Base-by-base conservation (phyloP, 345 rosid genomes). In the Acer saccharum region DNA sequence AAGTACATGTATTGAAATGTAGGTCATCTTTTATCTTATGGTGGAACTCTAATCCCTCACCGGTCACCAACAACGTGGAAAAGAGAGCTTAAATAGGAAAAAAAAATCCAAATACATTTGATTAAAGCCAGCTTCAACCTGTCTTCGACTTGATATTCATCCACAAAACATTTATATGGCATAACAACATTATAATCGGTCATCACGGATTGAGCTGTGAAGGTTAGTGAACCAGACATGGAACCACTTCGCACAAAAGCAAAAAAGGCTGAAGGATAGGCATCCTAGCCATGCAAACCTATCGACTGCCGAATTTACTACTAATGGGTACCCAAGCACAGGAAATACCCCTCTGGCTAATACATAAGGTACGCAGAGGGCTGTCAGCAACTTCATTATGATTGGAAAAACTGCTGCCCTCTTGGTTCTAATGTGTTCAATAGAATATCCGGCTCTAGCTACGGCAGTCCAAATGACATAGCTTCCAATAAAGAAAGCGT, bases 221-320 rank as follows among this genome's bases (percentile, higher is more conserved):
- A 97, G 99, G 89, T 97, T 97, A 48, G 97, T 91, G 89, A 94
- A 94, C 98, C 97, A 94, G 76, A 90, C 91, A 66, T 90, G 98
- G 80, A 91, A 93, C 81, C 97, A 88, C 79, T 89, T 97, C 13
- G 91, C 95, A 3, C 98, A 94, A 69, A 93, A 93, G 87, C 91
- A 93, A 41, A 91, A 27, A 16, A 87, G 60, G 71, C 95, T 93
- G 79, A 94, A 86, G 71, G 84, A 79, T 32, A 94, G 98, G 85
- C 98, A 97, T 52, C 99, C 97, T 74, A 97, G 76, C 99, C 98
- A 94, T 0, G 99, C 98, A 17, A 93, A 97, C 25, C 98, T 89
- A 82, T 97, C 93, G 48, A 97, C 98, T 0, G 97, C 97, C 0
- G 98, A 97, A 83, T 93, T 97, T 71, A 97, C 94, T 3, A 94